Conservation (phyloP, 768 basidiomycete species). For the Lenzites betulinus region DNA sequence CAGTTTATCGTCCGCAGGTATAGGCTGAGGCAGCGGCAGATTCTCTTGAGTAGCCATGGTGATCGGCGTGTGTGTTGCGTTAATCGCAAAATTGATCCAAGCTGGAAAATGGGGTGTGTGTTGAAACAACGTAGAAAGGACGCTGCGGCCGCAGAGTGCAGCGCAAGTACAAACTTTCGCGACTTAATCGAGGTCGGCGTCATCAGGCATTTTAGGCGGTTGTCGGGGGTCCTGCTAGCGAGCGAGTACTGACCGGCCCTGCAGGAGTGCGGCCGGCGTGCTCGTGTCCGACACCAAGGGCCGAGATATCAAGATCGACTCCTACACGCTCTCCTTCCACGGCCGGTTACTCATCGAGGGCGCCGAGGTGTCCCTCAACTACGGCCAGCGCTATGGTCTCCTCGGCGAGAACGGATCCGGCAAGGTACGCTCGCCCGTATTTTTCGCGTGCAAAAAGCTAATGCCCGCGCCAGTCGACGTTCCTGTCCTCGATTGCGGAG, state of each 20-base stretch:
- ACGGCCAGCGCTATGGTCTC: conserved; percentile 92
- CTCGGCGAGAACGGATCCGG: conserved; percentile 98
- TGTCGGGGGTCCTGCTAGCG: no score
- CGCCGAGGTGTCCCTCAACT: conserved; percentile 79
- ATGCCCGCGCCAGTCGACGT: conserved; percentile 69
- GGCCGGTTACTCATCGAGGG: conserved; percentile 79
- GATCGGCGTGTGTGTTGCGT: background rate
- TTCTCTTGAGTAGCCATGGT: conserved; percentile 12
- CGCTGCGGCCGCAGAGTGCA: no score
- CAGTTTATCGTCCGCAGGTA: conserved; percentile 39
- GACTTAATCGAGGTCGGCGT: conserved; percentile 6
- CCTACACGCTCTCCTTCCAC: conserved; percentile 96
- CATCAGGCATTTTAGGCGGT: no score
- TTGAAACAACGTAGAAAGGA: background rate
- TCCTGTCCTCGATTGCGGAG: conserved; percentile 93
- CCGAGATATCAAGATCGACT: conserved; percentile 97
- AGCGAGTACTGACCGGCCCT: background rate
- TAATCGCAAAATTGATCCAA: background rate
- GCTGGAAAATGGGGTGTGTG: background rate
- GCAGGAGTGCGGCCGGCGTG: conserved; percentile 88
- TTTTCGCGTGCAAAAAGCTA: background rate
- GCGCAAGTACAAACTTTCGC: background rate
- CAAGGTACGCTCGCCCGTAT: conserved; percentile 60
- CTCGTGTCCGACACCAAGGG: conserved; percentile 90
- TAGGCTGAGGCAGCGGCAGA: conserved; percentile 25